Evolutionary conservation across 2,329 filamentous ascomycete genomes (phyloP), one percentile per base, ranked within the genome.

Genomic region (Seiridium cupressi): DNA sequence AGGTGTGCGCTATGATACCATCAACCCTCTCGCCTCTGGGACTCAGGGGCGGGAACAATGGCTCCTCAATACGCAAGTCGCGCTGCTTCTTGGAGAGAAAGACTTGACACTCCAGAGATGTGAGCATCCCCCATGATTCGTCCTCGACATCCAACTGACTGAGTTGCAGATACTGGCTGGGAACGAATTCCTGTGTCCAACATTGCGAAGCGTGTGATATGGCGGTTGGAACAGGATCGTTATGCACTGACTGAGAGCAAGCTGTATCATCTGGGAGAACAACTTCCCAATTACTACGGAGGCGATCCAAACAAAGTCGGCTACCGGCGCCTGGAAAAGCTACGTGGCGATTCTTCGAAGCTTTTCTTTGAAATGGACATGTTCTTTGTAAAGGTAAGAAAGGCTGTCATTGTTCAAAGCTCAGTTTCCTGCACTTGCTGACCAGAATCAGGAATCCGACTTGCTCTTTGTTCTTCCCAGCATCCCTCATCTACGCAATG

Each of bases 301-400:
- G 74, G 71, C 7, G 74, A 81, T 44, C 81, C 82, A 1, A 72
- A 72, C 10, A 70, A 68, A 4, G 68, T 86, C 70, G 70, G 73
- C 58, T 79, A 79, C 61, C 70, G 73, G 51, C 74, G 71, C 10
- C 77, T 77, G 44, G 76, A 83, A 63, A 73, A 73, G 59, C 77
- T 86, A 42, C 80, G 79, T 53, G 69, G 73, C 35, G 79, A 81
- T 48, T 81, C 83, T 11, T 79, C 78, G 73, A 77, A 82, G 59
- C 79, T 77, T 65, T 87, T 88, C 70, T 72, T 79, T 61, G 78
- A 79, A 18, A 81, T 84, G 68, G 83, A 89, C 65, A 80, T 89
- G 79, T 89, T 89, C 70, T 89, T 89, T 66, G 82, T 89, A 63
- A 89, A 87, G 79, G 85, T 88, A 73, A 63, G 77, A 62, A 26